phyloP scores from a whole-genome alignment of 1,139 yeast genomes.

The Pichia terricola region DNA sequence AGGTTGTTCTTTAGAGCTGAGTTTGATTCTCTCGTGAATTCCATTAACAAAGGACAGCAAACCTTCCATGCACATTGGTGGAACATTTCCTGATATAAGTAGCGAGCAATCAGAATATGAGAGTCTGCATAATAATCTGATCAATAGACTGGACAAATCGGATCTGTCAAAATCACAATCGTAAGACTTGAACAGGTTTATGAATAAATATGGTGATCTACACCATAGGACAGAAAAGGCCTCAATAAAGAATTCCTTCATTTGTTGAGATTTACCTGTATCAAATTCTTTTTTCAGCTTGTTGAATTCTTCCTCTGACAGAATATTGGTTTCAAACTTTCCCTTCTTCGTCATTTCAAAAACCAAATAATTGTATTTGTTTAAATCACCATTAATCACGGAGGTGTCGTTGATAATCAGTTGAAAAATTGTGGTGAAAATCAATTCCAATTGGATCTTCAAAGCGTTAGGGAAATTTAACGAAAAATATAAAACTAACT shows the following conservation, averaged over 20 bases:
- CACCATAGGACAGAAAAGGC: constrained; percentile 78
- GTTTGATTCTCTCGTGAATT: constrained; percentile 48
- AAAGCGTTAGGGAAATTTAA: constrained; percentile 49
- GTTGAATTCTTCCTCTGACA: constrained; percentile 20
- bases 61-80: constrained; percentile 90
- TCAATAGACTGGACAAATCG: constrained; percentile 62
- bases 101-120: constrained; percentile 75
- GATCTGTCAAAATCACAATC: constrained; percentile 88
- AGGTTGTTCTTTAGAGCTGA: constrained; percentile 14
- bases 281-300: constrained; percentile 21
- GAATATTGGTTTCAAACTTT: constrained; percentile 29
- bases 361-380: constrained; percentile 18
- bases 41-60: constrained; percentile 60
- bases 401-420: constrained; percentile 36
- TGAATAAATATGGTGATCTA: constrained; percentile 70
- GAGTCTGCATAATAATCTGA: constrained; percentile 64
- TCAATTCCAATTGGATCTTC: constrained; percentile 59
- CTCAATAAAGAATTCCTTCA: constrained; percentile 78
- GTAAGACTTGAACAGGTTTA: constrained; percentile 67
- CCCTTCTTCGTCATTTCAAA: constrained; percentile 26
- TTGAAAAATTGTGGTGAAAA: constrained; percentile 49
- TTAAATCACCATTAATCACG: constrained; percentile 19
- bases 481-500: constrained; percentile 61
- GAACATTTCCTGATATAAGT: constrained; percentile 75
- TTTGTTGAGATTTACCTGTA: constrained; percentile 31